Base-by-base conservation (phyloP, 2,329 filamentous ascomycete species). In the Penicillium sp. region DNA sequence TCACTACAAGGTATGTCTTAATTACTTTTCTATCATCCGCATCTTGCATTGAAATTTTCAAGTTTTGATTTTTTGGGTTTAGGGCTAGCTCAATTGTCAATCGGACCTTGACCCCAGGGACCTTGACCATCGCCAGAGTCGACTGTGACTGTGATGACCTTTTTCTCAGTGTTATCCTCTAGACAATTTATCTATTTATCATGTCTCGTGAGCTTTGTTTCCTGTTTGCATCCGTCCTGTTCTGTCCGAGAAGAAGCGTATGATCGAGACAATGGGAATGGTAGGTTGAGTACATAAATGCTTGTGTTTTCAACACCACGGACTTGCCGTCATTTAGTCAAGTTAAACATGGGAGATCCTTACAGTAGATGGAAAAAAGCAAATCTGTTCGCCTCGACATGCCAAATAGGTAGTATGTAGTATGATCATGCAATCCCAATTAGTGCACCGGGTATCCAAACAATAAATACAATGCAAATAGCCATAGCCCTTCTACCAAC, bases 401-500 rank as follows among this genome's bases (percentile, higher is more conserved):
- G 5, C n/a, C 16, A 17, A 17, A 14, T 35, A 12, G 10, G 16
- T 41, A 40, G 37, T 33, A 33, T 41, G 38, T 37, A 53, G 16
- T 4, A n/a, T 44, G 28, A 12, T 12, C 12, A 17, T 40, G 19
- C 16, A 28, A 38, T 11, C 11, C 41, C 26, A 28, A 44, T 28
- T 19, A 16, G 28, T 45, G 25, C 31, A 26, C 47, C n/a, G 28
- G 5, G 28, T 44, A 41, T 45, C 26, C n/a, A 40, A 33, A 47
- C 35, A 35, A 35, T 8, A 53, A 22, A 52, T 17, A 7, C 22
- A 43, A 51, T 25, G 26, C 28, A 55, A 22, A 43, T 9, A 36
- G 9, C 10, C 1, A 17, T 30, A 6, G n/a, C 33, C 11, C 1
- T 22, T 50, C 33, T 50, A 55, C 56, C 59, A 63, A 8, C 42